phyloP scores from a whole-genome alignment of 495 filamentous ascomycete species.

The Aspergillus sparsus region DNA sequence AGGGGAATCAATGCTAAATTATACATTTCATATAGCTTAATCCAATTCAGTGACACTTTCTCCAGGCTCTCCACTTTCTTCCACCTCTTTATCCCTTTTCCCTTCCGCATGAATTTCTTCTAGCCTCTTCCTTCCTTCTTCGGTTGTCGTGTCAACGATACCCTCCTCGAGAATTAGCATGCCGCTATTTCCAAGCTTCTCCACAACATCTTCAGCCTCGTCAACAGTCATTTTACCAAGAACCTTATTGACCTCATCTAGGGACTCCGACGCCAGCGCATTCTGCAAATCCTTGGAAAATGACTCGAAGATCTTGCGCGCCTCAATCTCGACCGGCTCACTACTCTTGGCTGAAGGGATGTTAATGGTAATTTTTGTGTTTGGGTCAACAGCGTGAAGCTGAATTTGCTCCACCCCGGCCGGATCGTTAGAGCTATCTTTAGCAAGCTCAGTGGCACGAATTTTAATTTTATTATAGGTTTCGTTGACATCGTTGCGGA shows the following conservation, averaged over 20 bases:
- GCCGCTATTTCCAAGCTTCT: conserved; percentile 78
- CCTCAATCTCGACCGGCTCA: conserved; percentile 64
- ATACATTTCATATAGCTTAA: conserved; percentile 21
- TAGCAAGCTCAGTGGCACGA: conserved; percentile 73
- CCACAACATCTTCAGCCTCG: conserved; percentile 90
- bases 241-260: conserved; percentile 96
- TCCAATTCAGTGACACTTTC: conserved; percentile 47
- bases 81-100: conserved; percentile 30
- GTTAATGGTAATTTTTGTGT: conserved; percentile 86
- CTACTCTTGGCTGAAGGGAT: conserved; percentile 63
- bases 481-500: conserved; percentile 85
- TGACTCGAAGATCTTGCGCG: conserved; percentile 75
- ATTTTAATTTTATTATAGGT: conserved; percentile 81
- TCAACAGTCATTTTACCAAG: conserved; percentile 89
- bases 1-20: background rate
- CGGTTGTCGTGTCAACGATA: conserved; percentile 94
- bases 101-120: conserved; percentile 72
- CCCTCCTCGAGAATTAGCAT: conserved; percentile 91
- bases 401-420: conserved; percentile 95
- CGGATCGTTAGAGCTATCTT: conserved; percentile 63
- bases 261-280: conserved; percentile 77
- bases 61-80: conserved; percentile 44
- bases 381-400: conserved; percentile 91
- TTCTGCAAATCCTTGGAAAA: conserved; percentile 79
- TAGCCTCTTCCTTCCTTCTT: conserved; percentile 77